Base-by-base conservation (phyloP, 768 basidiomycete species). In the Tubosaeta sp. region DNA sequence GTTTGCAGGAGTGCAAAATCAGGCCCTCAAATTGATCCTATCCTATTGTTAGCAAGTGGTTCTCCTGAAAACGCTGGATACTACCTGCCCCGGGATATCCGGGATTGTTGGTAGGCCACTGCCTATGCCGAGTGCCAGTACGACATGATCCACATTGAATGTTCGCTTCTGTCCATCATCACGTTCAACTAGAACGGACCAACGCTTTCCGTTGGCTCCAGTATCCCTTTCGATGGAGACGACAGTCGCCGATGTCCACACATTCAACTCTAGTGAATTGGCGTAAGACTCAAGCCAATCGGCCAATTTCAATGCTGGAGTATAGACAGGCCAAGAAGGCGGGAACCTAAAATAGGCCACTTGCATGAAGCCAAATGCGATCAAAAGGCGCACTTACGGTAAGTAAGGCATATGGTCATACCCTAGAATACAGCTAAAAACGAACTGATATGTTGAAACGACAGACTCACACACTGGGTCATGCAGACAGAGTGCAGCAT, bases 271-370 rank as follows among this genome's bases (percentile, higher is more conserved):
- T 51, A 86, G 65, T 2, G 73, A 61, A 11, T 79, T 73, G 1
- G 81, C 83, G 60, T 85, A 87, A 51, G 66, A 72, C 66, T 86
- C 85, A 3, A 88, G 73, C 83, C 83, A 86, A 53, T 82, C 79
- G 0, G 84, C 85, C 13, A 87, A 65, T 76, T 84, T 60, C 42
- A 58, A 19, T 13, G 83, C 82, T 5, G 83, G 82, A 4, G 75
- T 72, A 45, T 73, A 84, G 5, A 80, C 76, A 1, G 81, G 82
- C 83, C 83, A 84, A 16, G 75, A 76, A 1, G 74, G 57, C 5
- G 83, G 84, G 66, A 83, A 84, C 22, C 81, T 82, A 31, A 19
- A 41, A 39, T 8, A 3, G 9, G 8, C 32, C 33, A 8, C n/a
- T 48, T 19, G 12, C 37, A 46, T 22, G 25, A 6, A 4, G 25